Percentiles rank a stretch among this genome's conserved stretches.
These are phyloP conservation scores for Cryptosporidium ubiquitum DNA, from an alignment of 169 alveolate genomes.

Conservation along the genomic window DNA sequence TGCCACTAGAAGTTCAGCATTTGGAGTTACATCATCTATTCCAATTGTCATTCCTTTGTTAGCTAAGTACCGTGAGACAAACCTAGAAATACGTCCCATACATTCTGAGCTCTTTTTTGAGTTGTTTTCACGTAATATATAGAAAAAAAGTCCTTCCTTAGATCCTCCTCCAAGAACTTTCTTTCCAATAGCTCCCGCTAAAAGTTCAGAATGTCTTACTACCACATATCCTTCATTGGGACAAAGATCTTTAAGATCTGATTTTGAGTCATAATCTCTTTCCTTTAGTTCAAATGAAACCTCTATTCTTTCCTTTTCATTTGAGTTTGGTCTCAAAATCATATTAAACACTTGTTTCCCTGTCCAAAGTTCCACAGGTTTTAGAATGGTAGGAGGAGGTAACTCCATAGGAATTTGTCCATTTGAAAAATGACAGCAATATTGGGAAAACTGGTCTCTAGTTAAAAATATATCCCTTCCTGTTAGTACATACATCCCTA, in stretches of 20 bases:
- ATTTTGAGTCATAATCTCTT: conserved; percentile 85
- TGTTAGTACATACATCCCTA: conserved; percentile 91
- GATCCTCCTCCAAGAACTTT: conserved; percentile 85
- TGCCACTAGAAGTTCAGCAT: conserved; percentile 77
- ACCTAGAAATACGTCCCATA: conserved; percentile 96
- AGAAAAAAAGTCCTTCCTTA: conserved; percentile 93
- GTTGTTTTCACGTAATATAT: conserved; percentile 92
- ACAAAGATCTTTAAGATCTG: conserved; percentile 82
- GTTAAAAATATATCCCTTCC: conserved; percentile 94
- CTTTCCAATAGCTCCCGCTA: conserved; percentile 96
- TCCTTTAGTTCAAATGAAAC: conserved; percentile 91
- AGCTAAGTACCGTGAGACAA: conserved; percentile 94
- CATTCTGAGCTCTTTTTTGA: conserved; percentile 91
- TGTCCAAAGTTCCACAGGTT: conserved; percentile 98
- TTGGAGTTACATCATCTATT: conserved; percentile 96
- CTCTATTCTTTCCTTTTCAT: conserved; percentile 82
- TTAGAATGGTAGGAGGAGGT: conserved; percentile 93
- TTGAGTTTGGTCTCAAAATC: conserved; percentile 91
- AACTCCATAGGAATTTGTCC: conserved; percentile 87
- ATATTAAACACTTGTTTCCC: conserved; percentile 96
- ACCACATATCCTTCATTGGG: conserved; percentile 96
- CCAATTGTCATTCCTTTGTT: conserved; percentile 99
- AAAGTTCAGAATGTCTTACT: conserved; percentile 93
- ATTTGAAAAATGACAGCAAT: conserved; percentile 93
- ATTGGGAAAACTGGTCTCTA: conserved; percentile 90